phyloP scores from a whole-genome alignment of 768 basidiomycete species.

The Leccinellum albellum region DNA sequence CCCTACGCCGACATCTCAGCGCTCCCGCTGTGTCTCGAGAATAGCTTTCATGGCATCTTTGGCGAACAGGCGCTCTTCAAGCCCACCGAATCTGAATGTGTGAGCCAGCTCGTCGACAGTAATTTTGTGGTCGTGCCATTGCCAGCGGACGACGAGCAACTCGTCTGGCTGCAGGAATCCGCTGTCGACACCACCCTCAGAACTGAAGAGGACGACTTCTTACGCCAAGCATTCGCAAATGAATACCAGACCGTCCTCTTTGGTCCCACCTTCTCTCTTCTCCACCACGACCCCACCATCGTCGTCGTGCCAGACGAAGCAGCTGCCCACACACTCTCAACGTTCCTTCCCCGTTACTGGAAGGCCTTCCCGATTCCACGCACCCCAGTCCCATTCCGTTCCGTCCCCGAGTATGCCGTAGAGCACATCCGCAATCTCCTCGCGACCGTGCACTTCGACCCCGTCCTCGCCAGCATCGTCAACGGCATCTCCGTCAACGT shows the following conservation, averaged over 20 bases:
- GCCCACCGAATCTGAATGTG: constrained; percentile 39
- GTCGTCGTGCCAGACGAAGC: constrained; percentile 43
- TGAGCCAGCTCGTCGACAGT: constrained; percentile 10
- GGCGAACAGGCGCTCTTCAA: constrained; percentile 50
- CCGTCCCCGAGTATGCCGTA: constrained; percentile 56
- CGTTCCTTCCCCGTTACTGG: constrained; percentile 68
- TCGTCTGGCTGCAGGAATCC: constrained; percentile 61
- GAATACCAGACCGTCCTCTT: constrained; percentile 13
- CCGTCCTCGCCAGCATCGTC: constrained; percentile 63
- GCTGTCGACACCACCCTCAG: constrained; percentile 46
- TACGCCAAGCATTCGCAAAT: constrained; percentile 15
- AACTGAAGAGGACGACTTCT: constrained; percentile 37
- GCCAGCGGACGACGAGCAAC: constrained; percentile 33
- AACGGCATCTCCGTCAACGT: constrained; percentile 62
- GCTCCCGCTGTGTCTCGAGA: constrained; percentile 41
- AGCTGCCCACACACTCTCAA: constrained; percentile 49
- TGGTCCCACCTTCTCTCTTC: constrained; percentile 29
- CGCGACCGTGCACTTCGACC: constrained; percentile 58
- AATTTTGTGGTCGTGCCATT: constrained; percentile 16
- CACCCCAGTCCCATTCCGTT: constrained; percentile 43
- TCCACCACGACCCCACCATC: constrained; percentile 35
- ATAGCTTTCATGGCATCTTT: constrained; percentile 55
- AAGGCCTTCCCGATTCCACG: constrained; percentile 61
- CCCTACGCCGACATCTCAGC: constrained; percentile 20
- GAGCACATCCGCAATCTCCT: constrained; percentile 58